phyloP scores from a whole-genome alignment of 257 asterid genomes.

The Ilex asprella region DNA sequence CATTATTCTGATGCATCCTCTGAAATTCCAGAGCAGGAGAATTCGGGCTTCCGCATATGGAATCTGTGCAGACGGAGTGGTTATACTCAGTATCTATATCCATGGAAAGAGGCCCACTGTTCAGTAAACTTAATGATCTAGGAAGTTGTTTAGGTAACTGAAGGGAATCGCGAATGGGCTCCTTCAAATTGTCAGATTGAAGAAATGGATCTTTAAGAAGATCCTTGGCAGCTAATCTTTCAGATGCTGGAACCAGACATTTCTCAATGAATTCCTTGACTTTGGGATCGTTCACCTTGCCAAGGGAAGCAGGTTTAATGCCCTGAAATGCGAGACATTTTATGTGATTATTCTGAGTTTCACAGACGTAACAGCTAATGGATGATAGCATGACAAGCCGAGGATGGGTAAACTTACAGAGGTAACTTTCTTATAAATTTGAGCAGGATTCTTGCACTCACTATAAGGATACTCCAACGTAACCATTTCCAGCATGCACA shows the following conservation, averaged over 20 bases:
- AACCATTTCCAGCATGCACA: conserved; percentile 68
- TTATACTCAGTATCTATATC: conserved; percentile 30
- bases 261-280: conserved; percentile 56
- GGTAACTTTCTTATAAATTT: conserved; percentile 61
- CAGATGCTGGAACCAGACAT: conserved; percentile 59
- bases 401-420: conserved; percentile 32
- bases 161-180: conserved; percentile 10
- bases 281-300: conserved; percentile 34
- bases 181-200: conserved; percentile 26
- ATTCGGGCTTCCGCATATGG: conserved; percentile 4
- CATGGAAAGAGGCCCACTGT: conserved; percentile 27
- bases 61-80: conserved; percentile 14
- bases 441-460: conserved; percentile 79
- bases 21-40: conserved; percentile 28
- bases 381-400: conserved; percentile 13
- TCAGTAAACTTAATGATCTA: conserved; percentile 19
- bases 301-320: conserved; percentile 59
- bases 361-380: neutral
- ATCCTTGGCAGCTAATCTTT: conserved; percentile 53
- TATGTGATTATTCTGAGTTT: too few relatives aligned
- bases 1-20: conserved; percentile 26
- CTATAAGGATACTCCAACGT: conserved; percentile 66
- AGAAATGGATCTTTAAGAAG: conserved; percentile 51
- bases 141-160: conserved; percentile 22
- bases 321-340: conserved; percentile 35